phyloP scores from a whole-genome alignment of 106 monocot species.

The Narthecium ossifragum region DNA sequence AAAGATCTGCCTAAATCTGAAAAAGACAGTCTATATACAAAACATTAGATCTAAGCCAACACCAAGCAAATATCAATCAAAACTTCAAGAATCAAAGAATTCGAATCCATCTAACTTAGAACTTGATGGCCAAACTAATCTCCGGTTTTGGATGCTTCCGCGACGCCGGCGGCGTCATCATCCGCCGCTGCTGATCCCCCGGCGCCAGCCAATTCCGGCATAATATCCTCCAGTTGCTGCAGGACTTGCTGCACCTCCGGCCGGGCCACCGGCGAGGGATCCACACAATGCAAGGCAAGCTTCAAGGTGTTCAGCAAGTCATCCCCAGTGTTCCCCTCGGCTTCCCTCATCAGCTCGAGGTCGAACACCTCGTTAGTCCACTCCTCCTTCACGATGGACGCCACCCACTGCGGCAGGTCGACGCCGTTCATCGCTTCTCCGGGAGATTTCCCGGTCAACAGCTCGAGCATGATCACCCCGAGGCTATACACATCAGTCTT shows the following conservation, averaged over 20 bases:
- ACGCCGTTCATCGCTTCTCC: constrained; percentile 37
- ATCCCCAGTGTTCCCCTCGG: not conserved
- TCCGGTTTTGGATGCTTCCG: not conserved
- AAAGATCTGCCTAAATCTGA: too few species aligned
- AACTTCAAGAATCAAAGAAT: constrained; percentile 1
- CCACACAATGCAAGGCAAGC: constrained; percentile 14
- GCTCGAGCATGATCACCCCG: constrained; percentile 56
- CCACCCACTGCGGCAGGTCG: constrained; percentile 63
- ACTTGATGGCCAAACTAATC: not conserved
- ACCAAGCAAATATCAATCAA: too few species aligned
- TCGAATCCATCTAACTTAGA: not conserved
- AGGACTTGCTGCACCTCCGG: constrained; percentile 10
- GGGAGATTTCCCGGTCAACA: constrained; percentile 57
- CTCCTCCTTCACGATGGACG: constrained; percentile 44
- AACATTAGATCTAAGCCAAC: too few species aligned
- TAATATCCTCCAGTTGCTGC: constrained; percentile 18
- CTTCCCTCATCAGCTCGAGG: constrained; percentile 6
- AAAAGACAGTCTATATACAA: too few species aligned
- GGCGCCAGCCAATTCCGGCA: not conserved
- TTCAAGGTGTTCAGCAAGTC: constrained; percentile 7
- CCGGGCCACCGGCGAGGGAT: constrained; percentile 2
- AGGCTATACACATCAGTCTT: constrained; percentile 72
- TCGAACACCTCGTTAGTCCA: constrained; percentile 20
- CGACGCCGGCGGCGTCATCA: not conserved
- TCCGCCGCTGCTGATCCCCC: not conserved